Base-by-base conservation (phyloP, 352 stramenopile genomes). In the Globisporangium carolinianum region DNA sequence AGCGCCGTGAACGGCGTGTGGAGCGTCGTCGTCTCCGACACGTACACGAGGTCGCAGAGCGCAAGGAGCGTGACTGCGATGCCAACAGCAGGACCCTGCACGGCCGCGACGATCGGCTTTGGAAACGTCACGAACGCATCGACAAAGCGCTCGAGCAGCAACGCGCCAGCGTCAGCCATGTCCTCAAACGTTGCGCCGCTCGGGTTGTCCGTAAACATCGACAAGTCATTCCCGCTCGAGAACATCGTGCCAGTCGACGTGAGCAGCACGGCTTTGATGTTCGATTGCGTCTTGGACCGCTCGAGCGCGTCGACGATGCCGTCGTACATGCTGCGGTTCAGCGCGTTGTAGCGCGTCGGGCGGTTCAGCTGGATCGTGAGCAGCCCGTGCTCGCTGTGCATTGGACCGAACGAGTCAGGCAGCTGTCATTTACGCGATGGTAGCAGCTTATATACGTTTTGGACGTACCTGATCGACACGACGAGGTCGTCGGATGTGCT, bases 1-100 rank as follows among this genome's bases (percentile, higher is more conserved):
- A 97, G 68, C 37, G 83, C 71, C 47, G 87, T 95, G 73, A 98
- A 98, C 15, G 90, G 93, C 39, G 90, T 97, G 70, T 94, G 90
- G 70, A 97, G 93, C 24, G 85, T 97, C 14, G 86, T 81, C 2
- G 66, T 79, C 47, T 91, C 75, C n/a, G 81, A 87, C 50, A 87
- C 81, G 66, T 96, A 97, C 42, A 97, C 85, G 5, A 97, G 57
- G 63, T 98, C 93, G 48, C 86, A 96, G 47, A 97, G 83, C 11
- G 72, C 76, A 10, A 97, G 72, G 14, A 95, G 71, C 9, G 90
- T 98, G 17, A 93, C 86, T 6, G 78, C 81, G 51, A 97, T 95
- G 47, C 93, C 93, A 35, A 97, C 78, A 0, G 90, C 90, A 0
- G 90, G 90, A 3, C 89, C 93, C 56, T 97, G 91, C 8, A 97